Evolutionary conservation across 192 early-diverging fungal species (phyloP).

Genomic region (Backusella tarrabulga): DNA sequence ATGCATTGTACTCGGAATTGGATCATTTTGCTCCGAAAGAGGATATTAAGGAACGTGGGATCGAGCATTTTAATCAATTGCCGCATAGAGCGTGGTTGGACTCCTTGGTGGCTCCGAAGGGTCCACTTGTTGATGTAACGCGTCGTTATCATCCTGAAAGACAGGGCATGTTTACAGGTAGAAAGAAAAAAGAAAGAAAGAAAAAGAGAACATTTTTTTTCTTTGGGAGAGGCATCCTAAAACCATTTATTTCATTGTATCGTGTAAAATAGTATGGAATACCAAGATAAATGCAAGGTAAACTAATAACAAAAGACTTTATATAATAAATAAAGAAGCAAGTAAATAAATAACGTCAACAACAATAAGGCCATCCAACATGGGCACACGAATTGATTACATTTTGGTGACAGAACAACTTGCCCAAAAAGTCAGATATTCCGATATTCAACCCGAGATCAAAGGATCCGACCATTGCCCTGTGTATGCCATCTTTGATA

Average conservation of each 20-base stretch:
- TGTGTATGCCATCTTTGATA: constrained; percentile 35
- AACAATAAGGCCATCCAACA: background rate
- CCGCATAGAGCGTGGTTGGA: constrained; percentile 66
- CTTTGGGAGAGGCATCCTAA: no score
- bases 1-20: constrained; percentile 58
- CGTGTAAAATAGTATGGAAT: constrained; percentile 62
- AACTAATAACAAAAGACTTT: background rate
- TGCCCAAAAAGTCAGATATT: constrained; percentile 55
- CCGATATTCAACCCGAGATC: constrained; percentile 56
- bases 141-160: constrained; percentile 59
- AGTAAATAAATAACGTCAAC: background rate
- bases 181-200: background rate
- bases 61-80: constrained; percentile 54
- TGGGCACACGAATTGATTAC: constrained; percentile 78
- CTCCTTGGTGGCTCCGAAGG: constrained; percentile 52
- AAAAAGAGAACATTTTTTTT: background rate
- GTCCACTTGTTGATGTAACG: constrained; percentile 65
- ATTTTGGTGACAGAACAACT: constrained; percentile 56
- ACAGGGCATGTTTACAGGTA: constrained; percentile 53
- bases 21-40: constrained; percentile 75
- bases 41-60: constrained; percentile 50
- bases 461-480: constrained; percentile 86
- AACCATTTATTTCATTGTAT: no score
- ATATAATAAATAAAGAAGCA: constrained; percentile 18
- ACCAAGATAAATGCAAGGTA: constrained; percentile 67